Evolutionary conservation across 805 yeast genomes (phyloP).

Genomic region (Lachancea fermentati): DNA sequence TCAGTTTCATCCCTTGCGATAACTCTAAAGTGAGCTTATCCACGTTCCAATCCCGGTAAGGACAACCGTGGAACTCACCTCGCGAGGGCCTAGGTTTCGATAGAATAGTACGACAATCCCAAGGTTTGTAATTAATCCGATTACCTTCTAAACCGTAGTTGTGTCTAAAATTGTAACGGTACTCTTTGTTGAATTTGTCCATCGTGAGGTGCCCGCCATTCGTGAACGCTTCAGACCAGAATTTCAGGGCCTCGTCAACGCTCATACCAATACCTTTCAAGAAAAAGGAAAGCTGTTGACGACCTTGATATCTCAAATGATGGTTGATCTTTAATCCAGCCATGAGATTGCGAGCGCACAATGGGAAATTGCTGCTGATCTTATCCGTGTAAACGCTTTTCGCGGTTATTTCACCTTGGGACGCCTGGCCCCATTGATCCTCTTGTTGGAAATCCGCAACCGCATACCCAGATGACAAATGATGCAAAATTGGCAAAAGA

Average conservation of each 20-base stretch:
- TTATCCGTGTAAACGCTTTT: conserved; percentile 50
- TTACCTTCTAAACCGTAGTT: conserved; percentile 90
- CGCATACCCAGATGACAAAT: conserved; percentile 68
- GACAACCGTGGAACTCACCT: conserved; percentile 86
- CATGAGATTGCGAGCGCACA: conserved; percentile 70
- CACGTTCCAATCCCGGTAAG: conserved; percentile 70
- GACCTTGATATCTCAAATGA: conserved; percentile 76
- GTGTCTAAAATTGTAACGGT: conserved; percentile 83
- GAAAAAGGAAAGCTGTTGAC: conserved; percentile 81
- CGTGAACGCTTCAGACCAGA: conserved; percentile 76
- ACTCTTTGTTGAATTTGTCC: conserved; percentile 82
- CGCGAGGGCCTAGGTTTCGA: conserved; percentile 63
- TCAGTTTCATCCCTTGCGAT: conserved; percentile 48
- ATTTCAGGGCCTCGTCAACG: conserved; percentile 80
- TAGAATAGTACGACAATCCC: conserved; percentile 76
- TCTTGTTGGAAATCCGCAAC: conserved; percentile 41
- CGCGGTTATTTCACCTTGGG: conserved; percentile 51
- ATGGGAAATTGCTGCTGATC: conserved; percentile 64
- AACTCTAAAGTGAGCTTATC: conserved; percentile 57
- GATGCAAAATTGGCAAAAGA: conserved; percentile 73
- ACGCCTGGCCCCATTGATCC: conserved; percentile 33
- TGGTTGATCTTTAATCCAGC: conserved; percentile 51
- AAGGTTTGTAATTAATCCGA: conserved; percentile 76
- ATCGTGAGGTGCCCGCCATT: conserved; percentile 45
- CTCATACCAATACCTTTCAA: conserved; percentile 84